Percentiles rank a stretch among this genome's conserved stretches.
These are phyloP conservation scores for Hypoxylon sp. DNA, from an alignment of 2,329 filamentous ascomycete species.

Conservation along the genomic window DNA sequence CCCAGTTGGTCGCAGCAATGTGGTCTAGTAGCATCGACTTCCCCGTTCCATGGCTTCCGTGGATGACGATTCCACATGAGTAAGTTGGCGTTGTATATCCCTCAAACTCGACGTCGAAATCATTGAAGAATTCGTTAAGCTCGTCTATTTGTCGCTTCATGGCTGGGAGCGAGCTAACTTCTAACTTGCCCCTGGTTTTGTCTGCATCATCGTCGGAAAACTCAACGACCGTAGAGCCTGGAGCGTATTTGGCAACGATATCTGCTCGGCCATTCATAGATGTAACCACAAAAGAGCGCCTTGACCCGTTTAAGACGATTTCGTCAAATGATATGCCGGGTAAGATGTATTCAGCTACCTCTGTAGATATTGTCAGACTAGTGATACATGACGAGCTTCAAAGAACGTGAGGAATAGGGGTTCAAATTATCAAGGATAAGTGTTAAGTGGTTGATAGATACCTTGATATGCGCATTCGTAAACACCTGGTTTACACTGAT, in stretches of 20 bases:
- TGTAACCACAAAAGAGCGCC: slow-evolving; percentile 70
- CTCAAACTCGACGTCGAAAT: slow-evolving; percentile 62
- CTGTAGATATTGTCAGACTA: slow-evolving; percentile 54
- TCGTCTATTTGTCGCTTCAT: slow-evolving; percentile 72
- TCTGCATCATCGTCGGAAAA: slow-evolving; percentile 54
- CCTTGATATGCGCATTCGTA: neutral
- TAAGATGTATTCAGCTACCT: slow-evolving; percentile 75
- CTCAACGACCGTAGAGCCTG: slow-evolving; percentile 56
- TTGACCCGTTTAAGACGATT: slow-evolving; percentile 66
- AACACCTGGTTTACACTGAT: too few species aligned
- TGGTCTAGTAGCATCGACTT: slow-evolving; percentile 81
- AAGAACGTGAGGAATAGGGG: neutral
- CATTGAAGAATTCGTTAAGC: slow-evolving; percentile 75
- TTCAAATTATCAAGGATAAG: neutral
- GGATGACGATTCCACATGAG: slow-evolving; percentile 76
- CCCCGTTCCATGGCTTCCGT: slow-evolving; percentile 86
- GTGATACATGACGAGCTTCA: slow-evolving; percentile 10
- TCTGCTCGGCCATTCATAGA: slow-evolving; percentile 67
- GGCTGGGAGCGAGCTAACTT: slow-evolving; percentile 73
- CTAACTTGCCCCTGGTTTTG: slow-evolving; percentile 54
- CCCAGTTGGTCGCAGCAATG: slow-evolving; percentile 78
- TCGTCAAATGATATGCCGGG: slow-evolving; percentile 79
- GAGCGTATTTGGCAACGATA: slow-evolving; percentile 60
- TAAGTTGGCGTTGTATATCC: slow-evolving; percentile 54
- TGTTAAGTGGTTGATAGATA: too few species aligned